Evolutionary conservation across 345 rosid species (phyloP), one percentile per base, ranked within the genome.

Genomic region (Gossypium ekmanianum): DNA sequence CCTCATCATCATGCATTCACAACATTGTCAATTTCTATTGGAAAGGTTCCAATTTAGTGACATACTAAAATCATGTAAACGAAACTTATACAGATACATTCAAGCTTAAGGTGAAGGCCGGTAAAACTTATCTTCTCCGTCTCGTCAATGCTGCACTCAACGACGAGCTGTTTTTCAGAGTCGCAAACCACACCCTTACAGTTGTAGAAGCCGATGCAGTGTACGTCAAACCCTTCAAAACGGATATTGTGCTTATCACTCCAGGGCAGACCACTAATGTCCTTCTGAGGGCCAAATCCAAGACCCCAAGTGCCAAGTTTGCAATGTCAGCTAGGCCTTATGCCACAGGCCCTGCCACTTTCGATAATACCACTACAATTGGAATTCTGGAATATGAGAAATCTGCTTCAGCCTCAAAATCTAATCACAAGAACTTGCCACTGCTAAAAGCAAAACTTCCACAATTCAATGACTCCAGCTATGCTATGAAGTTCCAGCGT

Each of bases 211-310:
- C 88, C 7, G 97, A 92, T 68, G 95, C 92, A 0, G 85, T 85
- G 61, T 90, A 92, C 22, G 85, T 90, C 39, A 90, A 92, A 79
- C 95, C 93, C 22, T 84, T 88, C 11, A 85, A 77, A 71, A 90
- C 93, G 7, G 69, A 80, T 43, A 79, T 72, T 0, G 43, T 90
- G 9, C 78, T 88, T 1, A 87, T 90, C 58, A 84, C 88, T 2
- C 94, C 97, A 1, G 93, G 97, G 29, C 93, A 90, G 61, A 92
- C 97, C 61, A 86, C 89, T 7, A 88, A 90, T 82, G 93, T 92
- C 77, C 87, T 92, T 5, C 85, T 87, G 68, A 83, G 47, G 73
- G 72, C 86, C 47, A 85, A 84, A 72, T 47, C 81, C 13, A 76
- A 67, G n/a, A 59, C 81, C 67, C 84, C 87, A 6, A 68, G 65